Conservation (phyloP, 2,329 filamentous ascomycete genomes). For the Penicillium decumbens region DNA sequence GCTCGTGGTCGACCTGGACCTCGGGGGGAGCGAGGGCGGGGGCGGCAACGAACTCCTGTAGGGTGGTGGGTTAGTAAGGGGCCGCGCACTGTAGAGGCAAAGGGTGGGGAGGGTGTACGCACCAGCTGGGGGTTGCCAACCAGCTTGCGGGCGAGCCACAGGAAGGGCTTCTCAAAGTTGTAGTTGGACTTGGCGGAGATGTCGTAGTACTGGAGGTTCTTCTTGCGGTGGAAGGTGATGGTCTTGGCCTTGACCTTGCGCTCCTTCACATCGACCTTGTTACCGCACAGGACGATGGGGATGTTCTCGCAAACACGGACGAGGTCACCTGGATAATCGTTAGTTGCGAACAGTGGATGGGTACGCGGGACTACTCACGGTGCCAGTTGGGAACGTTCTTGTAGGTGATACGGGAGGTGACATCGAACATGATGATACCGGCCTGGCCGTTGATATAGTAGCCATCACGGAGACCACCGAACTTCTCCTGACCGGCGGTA, state of each 20-base stretch:
- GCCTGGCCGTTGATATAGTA: slow-evolving; percentile 99
- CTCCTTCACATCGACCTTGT: slow-evolving; percentile 99
- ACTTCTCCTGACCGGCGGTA: slow-evolving; percentile 98
- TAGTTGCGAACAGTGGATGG: neutral
- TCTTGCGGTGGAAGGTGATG: slow-evolving; percentile 99
- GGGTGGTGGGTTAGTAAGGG: slow-evolving; percentile 20
- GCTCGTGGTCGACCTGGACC: slow-evolving; percentile 77
- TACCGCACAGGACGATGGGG: slow-evolving; percentile 94
- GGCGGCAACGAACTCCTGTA: slow-evolving; percentile 90
- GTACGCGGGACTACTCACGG: slow-evolving; percentile 62
- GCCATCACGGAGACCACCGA: slow-evolving; percentile 96
- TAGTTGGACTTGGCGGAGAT: slow-evolving; percentile 99
- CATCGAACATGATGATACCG: slow-evolving; percentile 99
- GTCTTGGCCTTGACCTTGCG: slow-evolving; percentile 99
- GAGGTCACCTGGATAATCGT: slow-evolving; percentile 67
- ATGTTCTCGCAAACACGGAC: slow-evolving; percentile 99
- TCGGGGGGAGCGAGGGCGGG: slow-evolving; percentile 92
- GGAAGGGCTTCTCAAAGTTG: slow-evolving; percentile 99
- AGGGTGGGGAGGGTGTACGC: slow-evolving; percentile 37
- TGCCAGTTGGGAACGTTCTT: slow-evolving; percentile 99
- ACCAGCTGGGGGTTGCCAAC: slow-evolving; percentile 87
- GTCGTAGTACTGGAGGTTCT: slow-evolving; percentile 99
- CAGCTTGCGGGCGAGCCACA: slow-evolving; percentile 97
- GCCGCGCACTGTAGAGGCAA: slow-evolving; percentile 19
- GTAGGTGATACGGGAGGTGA: slow-evolving; percentile 99